phyloP scores from a whole-genome alignment of 306 rosid genomes.

The Castanea sativa region DNA sequence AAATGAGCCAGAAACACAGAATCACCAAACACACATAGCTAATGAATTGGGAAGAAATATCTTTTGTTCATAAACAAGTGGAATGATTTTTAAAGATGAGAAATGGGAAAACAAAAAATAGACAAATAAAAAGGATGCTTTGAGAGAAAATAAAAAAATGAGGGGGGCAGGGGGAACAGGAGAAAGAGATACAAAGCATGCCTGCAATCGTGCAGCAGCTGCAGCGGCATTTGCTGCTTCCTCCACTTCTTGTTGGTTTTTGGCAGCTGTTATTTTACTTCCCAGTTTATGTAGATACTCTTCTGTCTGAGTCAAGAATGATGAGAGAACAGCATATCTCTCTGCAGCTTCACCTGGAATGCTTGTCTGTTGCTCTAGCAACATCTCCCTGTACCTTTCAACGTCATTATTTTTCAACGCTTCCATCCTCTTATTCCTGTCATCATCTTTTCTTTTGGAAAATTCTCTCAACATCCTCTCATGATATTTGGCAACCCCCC shows the following conservation, averaged over 20 bases:
- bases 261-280: slow-evolving; percentile 88
- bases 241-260: slow-evolving; percentile 86
- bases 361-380: slow-evolving; percentile 92
- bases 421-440: slow-evolving; percentile 90
- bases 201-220: slow-evolving; percentile 91
- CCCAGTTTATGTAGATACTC: slow-evolving; percentile 95
- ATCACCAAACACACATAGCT: background rate
- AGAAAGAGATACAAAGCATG: slow-evolving; percentile 28
- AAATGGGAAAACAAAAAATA: background rate
- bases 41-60: background rate
- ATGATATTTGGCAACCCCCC: slow-evolving; percentile 98
- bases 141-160: background rate
- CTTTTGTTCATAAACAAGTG: background rate
- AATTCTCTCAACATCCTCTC: slow-evolving; percentile 94
- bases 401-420: slow-evolving; percentile 97
- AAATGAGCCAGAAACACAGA: background rate
- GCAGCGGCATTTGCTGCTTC: slow-evolving; percentile 94
- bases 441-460: slow-evolving; percentile 92
- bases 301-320: slow-evolving; percentile 92
- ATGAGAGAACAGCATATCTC: slow-evolving; percentile 93
- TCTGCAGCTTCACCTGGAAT: slow-evolving; percentile 90
- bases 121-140: slow-evolving; percentile 1
- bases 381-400: slow-evolving; percentile 95
- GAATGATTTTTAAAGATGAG: background rate
- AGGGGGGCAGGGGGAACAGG: background rate